These are phyloP conservation scores for Diaporthe aspalathi DNA, from an alignment of 2,329 filamentous ascomycete genomes.

Conservation along the genomic window DNA sequence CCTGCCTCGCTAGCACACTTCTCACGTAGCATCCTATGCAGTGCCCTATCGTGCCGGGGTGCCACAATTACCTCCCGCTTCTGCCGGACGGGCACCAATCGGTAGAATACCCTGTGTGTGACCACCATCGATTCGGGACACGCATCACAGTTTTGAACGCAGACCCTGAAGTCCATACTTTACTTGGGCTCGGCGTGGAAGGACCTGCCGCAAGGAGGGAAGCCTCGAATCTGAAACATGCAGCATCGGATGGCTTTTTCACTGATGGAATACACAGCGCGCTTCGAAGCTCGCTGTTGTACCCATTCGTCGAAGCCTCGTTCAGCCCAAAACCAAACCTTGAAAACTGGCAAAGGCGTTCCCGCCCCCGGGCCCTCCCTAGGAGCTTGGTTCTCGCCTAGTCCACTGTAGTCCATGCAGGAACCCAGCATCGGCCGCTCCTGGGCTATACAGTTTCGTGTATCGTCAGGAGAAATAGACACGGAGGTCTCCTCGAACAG, in stretches of 20 bases:
- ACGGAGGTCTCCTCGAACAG: not conserved
- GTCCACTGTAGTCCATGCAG: not conserved
- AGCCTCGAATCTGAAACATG: not conserved
- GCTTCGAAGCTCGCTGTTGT: not conserved
- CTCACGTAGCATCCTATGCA: conserved; percentile 1
- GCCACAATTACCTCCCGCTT: conserved; percentile 8
- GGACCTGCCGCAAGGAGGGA: too few relatives aligned
- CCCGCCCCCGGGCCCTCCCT: too few relatives aligned
- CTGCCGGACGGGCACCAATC: conserved; percentile 14
- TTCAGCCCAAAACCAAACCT: not conserved
- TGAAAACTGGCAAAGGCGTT: not conserved
- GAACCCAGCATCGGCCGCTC: not conserved
- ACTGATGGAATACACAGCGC: not conserved
- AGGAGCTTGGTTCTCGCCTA: too few relatives aligned
- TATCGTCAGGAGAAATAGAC: not conserved
- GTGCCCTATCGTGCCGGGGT: conserved; percentile 3
- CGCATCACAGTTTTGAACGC: not conserved
- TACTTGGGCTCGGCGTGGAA: not conserved
- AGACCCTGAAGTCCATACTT: not conserved
- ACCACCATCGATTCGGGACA: too few relatives aligned
- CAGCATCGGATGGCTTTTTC: not conserved
- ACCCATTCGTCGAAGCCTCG: too few relatives aligned
- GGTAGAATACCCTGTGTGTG: not conserved
- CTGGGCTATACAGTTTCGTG: not conserved
- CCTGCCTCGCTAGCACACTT: conserved; percentile 19